Conservation (phyloP, 2,329 filamentous ascomycete genomes). For the Xylariaceae sp. region DNA sequence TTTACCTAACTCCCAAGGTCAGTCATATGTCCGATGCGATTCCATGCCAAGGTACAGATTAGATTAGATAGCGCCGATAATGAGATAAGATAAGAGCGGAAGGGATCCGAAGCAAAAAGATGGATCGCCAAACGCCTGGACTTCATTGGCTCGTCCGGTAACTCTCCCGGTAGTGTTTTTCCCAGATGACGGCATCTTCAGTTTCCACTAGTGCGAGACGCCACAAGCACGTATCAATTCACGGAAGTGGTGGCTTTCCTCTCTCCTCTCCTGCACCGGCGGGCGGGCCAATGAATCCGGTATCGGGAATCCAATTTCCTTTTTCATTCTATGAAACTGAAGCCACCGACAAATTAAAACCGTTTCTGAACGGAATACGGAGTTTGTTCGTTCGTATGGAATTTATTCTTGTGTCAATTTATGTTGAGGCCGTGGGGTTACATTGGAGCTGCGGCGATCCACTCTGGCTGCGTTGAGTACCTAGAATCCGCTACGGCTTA, state of each 20-base stretch:
- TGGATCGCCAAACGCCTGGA: background rate
- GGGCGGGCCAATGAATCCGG: background rate
- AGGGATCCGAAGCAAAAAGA: background rate
- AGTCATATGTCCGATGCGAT: too few relatives aligned
- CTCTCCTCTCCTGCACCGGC: background rate
- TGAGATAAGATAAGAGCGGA: background rate
- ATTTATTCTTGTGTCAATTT: too few relatives aligned
- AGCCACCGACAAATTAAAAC: too few relatives aligned
- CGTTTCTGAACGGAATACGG: too few relatives aligned
- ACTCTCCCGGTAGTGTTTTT: background rate
- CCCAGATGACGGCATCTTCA: background rate
- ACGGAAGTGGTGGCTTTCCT: background rate
- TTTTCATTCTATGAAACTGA: background rate
- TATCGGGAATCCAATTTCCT: background rate
- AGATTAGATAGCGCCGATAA: background rate
- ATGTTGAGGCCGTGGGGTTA: too few relatives aligned
- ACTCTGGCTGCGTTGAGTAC: too few relatives aligned
- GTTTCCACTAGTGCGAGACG: background rate
- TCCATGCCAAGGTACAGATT: too few relatives aligned
- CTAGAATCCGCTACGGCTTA: too few relatives aligned
- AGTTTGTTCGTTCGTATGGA: too few relatives aligned
- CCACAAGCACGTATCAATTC: background rate
- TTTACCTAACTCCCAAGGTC: too few relatives aligned
- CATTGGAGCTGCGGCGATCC: too few relatives aligned
- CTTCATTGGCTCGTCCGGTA: background rate